phyloP scores from a whole-genome alignment of 305 asterid genomes.

The Fraxinus floribunda region DNA sequence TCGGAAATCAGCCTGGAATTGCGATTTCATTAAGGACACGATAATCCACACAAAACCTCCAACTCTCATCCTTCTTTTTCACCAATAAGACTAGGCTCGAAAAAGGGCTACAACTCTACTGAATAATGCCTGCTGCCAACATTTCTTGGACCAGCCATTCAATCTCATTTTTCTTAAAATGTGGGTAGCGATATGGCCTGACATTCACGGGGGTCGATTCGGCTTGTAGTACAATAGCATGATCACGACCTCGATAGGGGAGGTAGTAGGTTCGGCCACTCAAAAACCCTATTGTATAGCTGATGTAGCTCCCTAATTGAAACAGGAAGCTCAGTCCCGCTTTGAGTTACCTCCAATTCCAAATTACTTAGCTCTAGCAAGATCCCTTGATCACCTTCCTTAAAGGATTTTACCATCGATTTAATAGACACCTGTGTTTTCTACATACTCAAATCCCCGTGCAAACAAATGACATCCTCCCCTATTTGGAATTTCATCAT shows the following conservation, averaged over 20 bases:
- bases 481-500: neutral
- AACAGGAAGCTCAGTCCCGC: fast-evolving
- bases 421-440: neutral
- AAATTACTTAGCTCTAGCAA: neutral
- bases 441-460: neutral
- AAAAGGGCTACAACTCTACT: neutral
- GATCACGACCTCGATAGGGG: neutral
- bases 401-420: neutral
- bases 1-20: fast-evolving
- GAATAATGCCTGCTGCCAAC: neutral
- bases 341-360: neutral
- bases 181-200: too few species aligned
- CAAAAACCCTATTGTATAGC: neutral
- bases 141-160: neutral
- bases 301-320: too few species aligned
- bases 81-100: neutral
- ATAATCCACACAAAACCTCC: neutral
- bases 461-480: fast-evolving
- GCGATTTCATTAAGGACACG: neutral
- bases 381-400: neutral
- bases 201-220: neutral
- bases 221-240: neutral
- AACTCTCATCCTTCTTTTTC: neutral
- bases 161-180: too few species aligned
- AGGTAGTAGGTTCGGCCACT: neutral